These are phyloP conservation scores for Trypethelium eluteriae DNA, from an alignment of 495 filamentous ascomycete species.

Conservation along the genomic window DNA sequence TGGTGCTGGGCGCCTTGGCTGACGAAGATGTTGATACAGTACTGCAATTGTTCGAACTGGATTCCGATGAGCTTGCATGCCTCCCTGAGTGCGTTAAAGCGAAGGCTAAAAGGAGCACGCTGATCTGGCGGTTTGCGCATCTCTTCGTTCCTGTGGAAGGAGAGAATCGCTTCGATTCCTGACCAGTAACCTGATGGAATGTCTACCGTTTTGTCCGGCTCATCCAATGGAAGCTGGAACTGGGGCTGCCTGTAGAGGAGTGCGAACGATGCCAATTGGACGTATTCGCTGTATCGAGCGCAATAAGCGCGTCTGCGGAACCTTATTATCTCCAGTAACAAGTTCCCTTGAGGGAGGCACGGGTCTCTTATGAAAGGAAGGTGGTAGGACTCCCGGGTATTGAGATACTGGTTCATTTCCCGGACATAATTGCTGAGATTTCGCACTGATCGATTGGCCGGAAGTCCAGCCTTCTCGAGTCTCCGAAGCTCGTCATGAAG, in stretches of 20 bases:
- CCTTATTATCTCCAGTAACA: neutral
- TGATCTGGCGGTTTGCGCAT: neutral
- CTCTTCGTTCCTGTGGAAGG: neutral
- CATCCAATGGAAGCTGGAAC: neutral
- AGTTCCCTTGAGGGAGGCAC: neutral
- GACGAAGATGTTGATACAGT: neutral
- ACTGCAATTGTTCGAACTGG: neutral
- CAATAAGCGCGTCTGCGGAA: neutral
- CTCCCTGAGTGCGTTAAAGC: neutral
- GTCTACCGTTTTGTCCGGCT: neutral
- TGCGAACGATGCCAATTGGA: neutral
- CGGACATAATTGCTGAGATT: neutral
- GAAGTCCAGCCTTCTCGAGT: neutral
- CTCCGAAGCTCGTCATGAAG: neutral
- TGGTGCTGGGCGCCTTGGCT: neutral
- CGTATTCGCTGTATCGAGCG: slow-evolving; percentile 1
- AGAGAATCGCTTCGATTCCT: neutral
- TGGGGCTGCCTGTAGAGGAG: neutral
- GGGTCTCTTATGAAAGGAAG: neutral
- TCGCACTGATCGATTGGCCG: neutral
- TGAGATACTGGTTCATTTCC: neutral
- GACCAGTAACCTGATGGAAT: neutral
- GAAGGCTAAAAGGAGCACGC: neutral
- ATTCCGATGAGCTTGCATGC: neutral
- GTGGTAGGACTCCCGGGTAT: too few species aligned